phyloP scores from a whole-genome alignment of 1,284 basidiomycete species.

The Leccinum cinnamomeum region DNA sequence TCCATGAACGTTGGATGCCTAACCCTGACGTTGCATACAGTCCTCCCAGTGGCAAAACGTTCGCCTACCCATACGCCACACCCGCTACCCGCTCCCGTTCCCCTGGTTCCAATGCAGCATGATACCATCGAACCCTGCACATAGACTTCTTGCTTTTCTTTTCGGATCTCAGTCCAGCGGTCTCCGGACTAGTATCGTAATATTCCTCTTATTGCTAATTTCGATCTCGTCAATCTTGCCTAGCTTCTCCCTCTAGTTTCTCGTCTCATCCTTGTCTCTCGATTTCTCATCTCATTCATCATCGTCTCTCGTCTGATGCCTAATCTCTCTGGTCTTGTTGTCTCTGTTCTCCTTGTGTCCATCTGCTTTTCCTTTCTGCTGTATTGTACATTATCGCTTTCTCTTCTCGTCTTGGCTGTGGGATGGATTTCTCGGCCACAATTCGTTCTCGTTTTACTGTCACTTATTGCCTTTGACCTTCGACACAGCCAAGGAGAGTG shows the following conservation, averaged over 20 bases:
- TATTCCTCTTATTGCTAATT: constrained; percentile 39
- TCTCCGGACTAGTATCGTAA: constrained; percentile 35
- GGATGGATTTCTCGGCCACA: constrained; percentile 36
- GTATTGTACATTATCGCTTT: constrained; percentile 36
- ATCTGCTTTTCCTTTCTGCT: constrained; percentile 23
- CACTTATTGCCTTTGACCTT: constrained; percentile 36
- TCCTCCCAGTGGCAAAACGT: constrained; percentile 29
- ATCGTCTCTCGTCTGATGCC: constrained; percentile 14
- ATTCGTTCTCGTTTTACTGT: constrained; percentile 26
- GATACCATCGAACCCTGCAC: constrained; percentile 19
- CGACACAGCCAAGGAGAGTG: constrained; percentile 30
- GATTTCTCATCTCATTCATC: constrained; percentile 11
- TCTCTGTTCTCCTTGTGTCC: constrained; percentile 31
- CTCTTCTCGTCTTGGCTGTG: constrained; percentile 27
- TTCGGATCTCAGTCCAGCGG: constrained; percentile 23
- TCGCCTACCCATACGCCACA: constrained; percentile 34
- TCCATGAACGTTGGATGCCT: constrained; percentile 56
- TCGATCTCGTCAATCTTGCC: constrained; percentile 20
- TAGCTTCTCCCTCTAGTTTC: constrained; percentile 25
- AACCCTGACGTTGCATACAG: constrained; percentile 36
- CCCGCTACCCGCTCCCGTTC: constrained; percentile 34
- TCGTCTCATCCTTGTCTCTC: constrained; percentile 17
- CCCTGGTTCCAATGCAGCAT: constrained; percentile 37
- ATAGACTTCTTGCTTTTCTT: constrained; percentile 27
- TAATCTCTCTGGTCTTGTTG: constrained; percentile 14